Percentiles rank a stretch among this genome's conserved stretches.
Evolutionary conservation across 2,329 filamentous ascomycete species (phyloP).

Genomic region (Periglandula ipomoeae): DNA sequence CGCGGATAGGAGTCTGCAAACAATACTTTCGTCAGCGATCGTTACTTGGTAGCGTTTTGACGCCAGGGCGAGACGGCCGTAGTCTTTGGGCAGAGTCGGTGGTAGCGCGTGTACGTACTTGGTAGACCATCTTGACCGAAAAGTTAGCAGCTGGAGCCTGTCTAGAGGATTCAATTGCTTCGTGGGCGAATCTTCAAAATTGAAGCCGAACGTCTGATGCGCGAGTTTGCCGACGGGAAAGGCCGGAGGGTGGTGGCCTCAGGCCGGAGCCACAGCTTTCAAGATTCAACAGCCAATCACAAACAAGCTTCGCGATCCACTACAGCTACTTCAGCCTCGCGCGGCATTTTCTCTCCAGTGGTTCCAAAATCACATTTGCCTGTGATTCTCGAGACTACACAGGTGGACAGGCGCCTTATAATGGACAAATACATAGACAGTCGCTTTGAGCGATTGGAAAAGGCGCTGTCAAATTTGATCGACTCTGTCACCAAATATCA

Average conservation of each 20-base stretch:
- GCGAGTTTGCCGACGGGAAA: conserved; percentile 27
- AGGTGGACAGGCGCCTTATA: background rate
- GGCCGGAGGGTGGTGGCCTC: conserved; percentile 23
- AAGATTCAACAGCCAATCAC: conserved; percentile 12
- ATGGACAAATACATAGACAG: conserved; percentile 57
- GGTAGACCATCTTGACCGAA: conserved; percentile 31
- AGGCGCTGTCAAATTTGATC: conserved; percentile 58
- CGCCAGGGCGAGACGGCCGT: background rate
- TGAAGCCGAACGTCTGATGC: conserved; percentile 16
- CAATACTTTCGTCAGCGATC: conserved; percentile 21
- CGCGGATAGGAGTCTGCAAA: conserved; percentile 36
- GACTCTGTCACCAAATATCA: conserved; percentile 79
- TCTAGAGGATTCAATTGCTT: conserved; percentile 27
- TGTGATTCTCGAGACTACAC: background rate
- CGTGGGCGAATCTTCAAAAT: conserved; percentile 10
- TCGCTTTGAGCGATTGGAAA: conserved; percentile 58
- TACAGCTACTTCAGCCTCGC: conserved; percentile 3
- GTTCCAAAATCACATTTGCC: background rate
- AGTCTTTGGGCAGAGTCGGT: background rate
- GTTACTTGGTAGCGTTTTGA: background rate
- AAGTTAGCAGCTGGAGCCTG: conserved; percentile 19
- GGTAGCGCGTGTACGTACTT: conserved; percentile 21
- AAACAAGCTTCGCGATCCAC: conserved; percentile 11
- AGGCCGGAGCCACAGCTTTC: conserved; percentile 11
- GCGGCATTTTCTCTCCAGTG: background rate